phyloP scores from a whole-genome alignment of 768 basidiomycete genomes.

The Russula earlei region DNA sequence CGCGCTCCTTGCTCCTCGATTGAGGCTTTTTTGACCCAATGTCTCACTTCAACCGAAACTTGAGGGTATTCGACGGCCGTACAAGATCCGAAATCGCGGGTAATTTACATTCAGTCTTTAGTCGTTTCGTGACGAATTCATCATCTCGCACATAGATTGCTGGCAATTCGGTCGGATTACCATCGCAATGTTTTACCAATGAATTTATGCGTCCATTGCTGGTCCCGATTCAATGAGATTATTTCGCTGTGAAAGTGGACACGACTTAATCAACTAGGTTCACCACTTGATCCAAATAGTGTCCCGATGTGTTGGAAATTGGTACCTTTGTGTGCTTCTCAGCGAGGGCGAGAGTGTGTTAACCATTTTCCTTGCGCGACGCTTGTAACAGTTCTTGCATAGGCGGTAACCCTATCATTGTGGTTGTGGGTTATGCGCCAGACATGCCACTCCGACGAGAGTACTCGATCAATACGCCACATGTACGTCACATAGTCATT shows the following conservation, averaged over 20 bases:
- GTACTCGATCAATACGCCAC: background rate
- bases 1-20: too few species aligned
- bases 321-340: background rate
- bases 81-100: background rate
- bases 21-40: background rate
- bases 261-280: background rate
- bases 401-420: background rate
- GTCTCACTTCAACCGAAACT: background rate
- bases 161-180: background rate
- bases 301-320: background rate
- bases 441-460: background rate
- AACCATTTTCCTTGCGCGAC: background rate
- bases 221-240: background rate
- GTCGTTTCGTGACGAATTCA: background rate
- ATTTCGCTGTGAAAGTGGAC: background rate
- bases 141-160: background rate
- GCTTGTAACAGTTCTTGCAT: background rate
- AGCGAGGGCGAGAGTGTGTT: background rate
- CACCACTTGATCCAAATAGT: background rate
- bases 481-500: background rate
- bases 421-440: background rate
- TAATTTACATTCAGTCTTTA: background rate
- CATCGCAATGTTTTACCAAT: background rate
- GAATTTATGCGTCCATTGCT: background rate
- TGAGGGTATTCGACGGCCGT: background rate